phyloP scores from a whole-genome alignment of 2,329 filamentous ascomycete genomes.

The Colletotrichum gigasporum region DNA sequence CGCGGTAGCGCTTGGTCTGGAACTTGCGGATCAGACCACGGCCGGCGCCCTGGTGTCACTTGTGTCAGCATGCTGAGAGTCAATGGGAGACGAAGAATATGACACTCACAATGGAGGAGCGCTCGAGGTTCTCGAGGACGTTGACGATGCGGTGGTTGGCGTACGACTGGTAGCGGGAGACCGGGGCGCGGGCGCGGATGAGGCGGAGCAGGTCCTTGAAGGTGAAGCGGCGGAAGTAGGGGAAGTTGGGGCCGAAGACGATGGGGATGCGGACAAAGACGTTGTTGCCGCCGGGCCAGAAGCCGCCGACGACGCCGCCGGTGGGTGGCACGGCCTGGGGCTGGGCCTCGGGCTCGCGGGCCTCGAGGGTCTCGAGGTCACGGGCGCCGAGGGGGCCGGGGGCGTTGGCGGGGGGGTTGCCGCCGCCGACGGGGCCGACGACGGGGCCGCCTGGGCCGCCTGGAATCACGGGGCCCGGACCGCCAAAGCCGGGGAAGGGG shows the following conservation, averaged over 20 bases:
- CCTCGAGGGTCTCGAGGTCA: not conserved
- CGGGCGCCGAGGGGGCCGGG: not conserved
- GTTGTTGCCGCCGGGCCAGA: too few relatives aligned
- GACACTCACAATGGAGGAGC: not conserved
- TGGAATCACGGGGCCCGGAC: not conserved
- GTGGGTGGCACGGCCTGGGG: too few relatives aligned
- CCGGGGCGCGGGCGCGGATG: not conserved
- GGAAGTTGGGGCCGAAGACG: not conserved
- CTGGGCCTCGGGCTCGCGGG: too few relatives aligned
- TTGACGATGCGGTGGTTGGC: conserved; percentile 20
- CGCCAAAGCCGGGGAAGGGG: not conserved
- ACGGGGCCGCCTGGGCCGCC: not conserved
- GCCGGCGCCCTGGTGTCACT: not conserved
- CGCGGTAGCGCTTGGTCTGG: not conserved
- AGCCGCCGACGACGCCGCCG: too few relatives aligned
- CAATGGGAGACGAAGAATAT: not conserved
- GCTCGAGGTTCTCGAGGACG: conserved; percentile 1
- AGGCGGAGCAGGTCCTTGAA: conserved; percentile 23
- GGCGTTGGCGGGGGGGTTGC: not conserved
- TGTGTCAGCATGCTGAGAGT: not conserved
- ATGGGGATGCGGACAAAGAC: not conserved
- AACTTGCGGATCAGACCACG: not conserved
- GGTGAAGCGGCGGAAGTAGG: not conserved
- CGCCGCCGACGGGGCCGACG: not conserved
- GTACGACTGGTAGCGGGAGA: conserved; percentile 19